phyloP scores from a whole-genome alignment of 495 filamentous ascomycete genomes.

The Tuber aestivum region DNA sequence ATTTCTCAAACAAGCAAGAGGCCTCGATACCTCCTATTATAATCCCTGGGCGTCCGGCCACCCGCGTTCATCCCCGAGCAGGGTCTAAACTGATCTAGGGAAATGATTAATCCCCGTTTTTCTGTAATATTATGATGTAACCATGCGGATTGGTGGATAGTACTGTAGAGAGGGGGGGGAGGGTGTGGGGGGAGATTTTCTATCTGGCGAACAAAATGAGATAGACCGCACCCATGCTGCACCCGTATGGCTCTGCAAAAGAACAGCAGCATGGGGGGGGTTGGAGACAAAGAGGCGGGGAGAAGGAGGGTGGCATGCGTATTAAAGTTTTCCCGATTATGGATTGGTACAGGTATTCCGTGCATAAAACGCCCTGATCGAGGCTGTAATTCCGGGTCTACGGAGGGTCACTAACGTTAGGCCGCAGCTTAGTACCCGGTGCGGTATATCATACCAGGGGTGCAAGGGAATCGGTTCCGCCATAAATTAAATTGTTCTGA shows the following conservation, averaged over 20 bases:
- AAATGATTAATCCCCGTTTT: slow-evolving; percentile 5
- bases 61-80: background rate
- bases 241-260: background rate
- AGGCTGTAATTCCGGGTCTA: slow-evolving; percentile 1
- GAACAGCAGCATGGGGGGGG: too few relatives aligned
- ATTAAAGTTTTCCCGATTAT: background rate
- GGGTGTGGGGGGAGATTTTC: background rate
- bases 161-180: too few relatives aligned
- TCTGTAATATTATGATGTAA: background rate
- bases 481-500: background rate
- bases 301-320: too few relatives aligned
- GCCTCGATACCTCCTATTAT: background rate
- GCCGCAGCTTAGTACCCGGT: background rate
- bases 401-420: background rate
- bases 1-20: background rate
- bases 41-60: background rate
- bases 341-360: background rate
- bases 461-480: background rate
- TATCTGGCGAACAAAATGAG: background rate
- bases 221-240: background rate
- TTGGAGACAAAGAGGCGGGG: too few relatives aligned
- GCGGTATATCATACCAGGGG: background rate
- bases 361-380: background rate
- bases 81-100: background rate
- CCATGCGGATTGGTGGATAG: background rate